phyloP scores from a whole-genome alignment of 177 flowering plant genomes.

The Tripterygium wilfordii region DNA sequence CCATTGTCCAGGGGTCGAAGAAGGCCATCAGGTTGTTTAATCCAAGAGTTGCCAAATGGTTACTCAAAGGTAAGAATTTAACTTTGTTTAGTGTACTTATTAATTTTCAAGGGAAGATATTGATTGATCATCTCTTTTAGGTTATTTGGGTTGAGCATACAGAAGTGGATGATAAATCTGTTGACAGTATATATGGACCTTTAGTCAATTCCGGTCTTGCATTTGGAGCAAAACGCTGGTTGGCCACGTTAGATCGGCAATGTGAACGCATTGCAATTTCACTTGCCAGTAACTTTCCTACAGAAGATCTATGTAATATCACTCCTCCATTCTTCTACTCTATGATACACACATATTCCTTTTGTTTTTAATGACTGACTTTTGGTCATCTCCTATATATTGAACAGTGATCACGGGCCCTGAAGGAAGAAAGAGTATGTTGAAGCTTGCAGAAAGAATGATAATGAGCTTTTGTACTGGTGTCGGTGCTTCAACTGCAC shows the following conservation, averaged over 20 bases:
- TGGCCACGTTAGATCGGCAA: conserved; percentile 56
- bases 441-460: conserved; percentile 81
- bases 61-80: conserved; percentile 21
- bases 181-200: conserved; percentile 39
- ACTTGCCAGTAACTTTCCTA: conserved; percentile 53
- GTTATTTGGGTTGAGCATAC: conserved; percentile 79
- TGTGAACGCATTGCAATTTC: conserved; percentile 69
- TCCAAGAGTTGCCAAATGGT: conserved; percentile 22
- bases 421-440: conserved; percentile 66
- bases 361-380: too few species aligned
- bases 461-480: conserved; percentile 63
- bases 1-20: conserved; percentile 14
- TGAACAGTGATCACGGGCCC: conserved; percentile 45
- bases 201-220: conserved; percentile 49
- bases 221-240: conserved; percentile 79
- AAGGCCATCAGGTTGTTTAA: conserved; percentile 47
- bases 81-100: too few species aligned
- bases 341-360: too few species aligned
- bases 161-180: conserved; percentile 56
- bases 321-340: too few species aligned
- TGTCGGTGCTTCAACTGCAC: conserved; percentile 64
- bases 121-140: conserved; percentile 19
- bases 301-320: conserved; percentile 53
- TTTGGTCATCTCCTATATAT: too few species aligned
- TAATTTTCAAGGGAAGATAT: too few species aligned